A percentile compares a stretch with the other conserved stretches of the same genome.
These are phyloP conservation scores for Hyphodiscus sp. DNA, from an alignment of 2,329 filamentous ascomycete genomes.

Conservation along the genomic window DNA sequence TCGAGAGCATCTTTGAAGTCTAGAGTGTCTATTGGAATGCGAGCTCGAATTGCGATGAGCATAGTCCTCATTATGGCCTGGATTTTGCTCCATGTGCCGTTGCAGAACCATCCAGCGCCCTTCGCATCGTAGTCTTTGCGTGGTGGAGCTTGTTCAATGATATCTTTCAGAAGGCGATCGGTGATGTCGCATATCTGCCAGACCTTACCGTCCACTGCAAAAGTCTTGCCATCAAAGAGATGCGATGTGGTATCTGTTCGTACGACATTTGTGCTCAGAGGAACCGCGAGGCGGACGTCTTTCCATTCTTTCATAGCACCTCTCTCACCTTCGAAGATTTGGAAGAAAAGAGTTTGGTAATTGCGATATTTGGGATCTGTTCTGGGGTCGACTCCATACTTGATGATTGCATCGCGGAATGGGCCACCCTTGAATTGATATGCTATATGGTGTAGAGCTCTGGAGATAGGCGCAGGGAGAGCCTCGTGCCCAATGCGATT, in stretches of 20 bases:
- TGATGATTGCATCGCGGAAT: constrained; percentile 82
- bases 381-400: constrained; percentile 81
- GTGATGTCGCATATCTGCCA: constrained; percentile 94
- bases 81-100: constrained; percentile 74
- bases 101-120: constrained; percentile 77
- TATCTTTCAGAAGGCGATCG: constrained; percentile 62
- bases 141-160: constrained; percentile 59
- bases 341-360: constrained; percentile 89
- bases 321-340: constrained; percentile 42
- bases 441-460: constrained; percentile 74
- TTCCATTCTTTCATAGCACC: constrained; percentile 18
- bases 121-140: constrained; percentile 51
- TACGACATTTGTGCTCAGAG: constrained; percentile 6
- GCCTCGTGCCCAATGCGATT: constrained; percentile 57
- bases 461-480: constrained; percentile 55
- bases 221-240: constrained; percentile 72
- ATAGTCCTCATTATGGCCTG: constrained; percentile 87
- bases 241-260: constrained; percentile 46
- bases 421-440: constrained; percentile 92
- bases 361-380: constrained; percentile 66
- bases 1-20: constrained; percentile 40
- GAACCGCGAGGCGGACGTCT: constrained; percentile 20
- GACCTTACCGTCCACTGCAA: constrained; percentile 75
- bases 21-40: constrained; percentile 42
- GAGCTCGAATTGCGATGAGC: constrained; percentile 60